These are phyloP conservation scores for Thielaviopsis punctulata DNA, from an alignment of 2,329 filamentous ascomycete genomes.

Conservation along the genomic window DNA sequence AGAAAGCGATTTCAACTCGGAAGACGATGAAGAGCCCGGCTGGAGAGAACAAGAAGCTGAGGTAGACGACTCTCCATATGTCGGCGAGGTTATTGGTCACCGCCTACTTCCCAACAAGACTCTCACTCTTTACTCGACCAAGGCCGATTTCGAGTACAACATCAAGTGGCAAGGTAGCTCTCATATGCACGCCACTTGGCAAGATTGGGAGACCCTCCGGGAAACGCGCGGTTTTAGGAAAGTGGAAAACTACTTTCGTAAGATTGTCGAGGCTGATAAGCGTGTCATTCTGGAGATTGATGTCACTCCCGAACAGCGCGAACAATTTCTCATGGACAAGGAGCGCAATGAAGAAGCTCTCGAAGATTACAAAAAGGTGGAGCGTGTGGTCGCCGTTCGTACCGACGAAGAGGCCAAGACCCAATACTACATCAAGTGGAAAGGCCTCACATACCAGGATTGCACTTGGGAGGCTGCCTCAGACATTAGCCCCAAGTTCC, in stretches of 20 bases:
- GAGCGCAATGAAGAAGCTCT: constrained; percentile 80
- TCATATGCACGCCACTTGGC: constrained; percentile 92
- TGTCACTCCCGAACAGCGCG: constrained; percentile 66
- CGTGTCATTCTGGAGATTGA: constrained; percentile 60
- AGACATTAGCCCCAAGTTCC: constrained; percentile 60
- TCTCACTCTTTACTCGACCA: constrained; percentile 36
- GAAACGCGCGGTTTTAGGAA: constrained; percentile 73
- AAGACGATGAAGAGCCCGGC: constrained; percentile 37
- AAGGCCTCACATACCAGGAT: constrained; percentile 77
- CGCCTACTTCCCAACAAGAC: constrained; percentile 53
- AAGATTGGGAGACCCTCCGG: constrained; percentile 56
- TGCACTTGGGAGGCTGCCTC: constrained; percentile 82
- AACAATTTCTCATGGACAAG: constrained; percentile 89
- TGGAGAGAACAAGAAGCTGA: constrained; percentile 48
- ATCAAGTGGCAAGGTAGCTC: constrained; percentile 97
- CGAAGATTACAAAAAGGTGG: constrained; percentile 79
- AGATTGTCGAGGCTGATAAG: constrained; percentile 63
- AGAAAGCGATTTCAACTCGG: constrained; percentile 48
- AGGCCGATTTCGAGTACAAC: constrained; percentile 72
- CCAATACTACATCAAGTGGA: constrained; percentile 96
- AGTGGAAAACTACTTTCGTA: constrained; percentile 87
- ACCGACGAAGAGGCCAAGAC: constrained; percentile 56
- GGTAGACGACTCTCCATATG: constrained; percentile 66
- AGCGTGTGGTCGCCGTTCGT: constrained; percentile 74
- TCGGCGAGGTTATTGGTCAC: constrained; percentile 84